Conservation (phyloP, 192 early-diverging fungal genomes). For the Phlyctochytrium bullatum region DNA sequence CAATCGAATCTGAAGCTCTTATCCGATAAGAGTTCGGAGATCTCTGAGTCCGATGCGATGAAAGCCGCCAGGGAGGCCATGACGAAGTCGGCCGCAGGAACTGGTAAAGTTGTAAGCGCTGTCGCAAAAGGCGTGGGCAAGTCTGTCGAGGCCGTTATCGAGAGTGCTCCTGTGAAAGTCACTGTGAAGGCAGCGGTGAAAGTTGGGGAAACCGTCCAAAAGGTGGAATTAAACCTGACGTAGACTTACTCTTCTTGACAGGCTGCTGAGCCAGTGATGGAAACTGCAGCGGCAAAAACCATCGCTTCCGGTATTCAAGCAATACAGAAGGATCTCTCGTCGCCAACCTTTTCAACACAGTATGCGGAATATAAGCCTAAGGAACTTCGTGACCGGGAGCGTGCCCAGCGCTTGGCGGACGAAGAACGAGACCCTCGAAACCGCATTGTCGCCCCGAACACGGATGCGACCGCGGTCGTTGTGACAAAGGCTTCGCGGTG, state of each 20-base stretch:
- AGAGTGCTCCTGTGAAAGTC: constrained; percentile 69
- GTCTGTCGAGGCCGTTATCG: constrained; percentile 35
- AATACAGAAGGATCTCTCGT: constrained; percentile 41
- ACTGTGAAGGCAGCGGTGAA: constrained; percentile 62
- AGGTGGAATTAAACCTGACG: constrained; percentile 22
- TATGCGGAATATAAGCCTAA: constrained; percentile 48
- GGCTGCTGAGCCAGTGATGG: constrained; percentile 55
- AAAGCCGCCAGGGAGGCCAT: constrained; percentile 73
- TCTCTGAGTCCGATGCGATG: constrained; percentile 83
- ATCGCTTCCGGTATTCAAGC: constrained; percentile 39
- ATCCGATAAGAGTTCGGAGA: constrained; percentile 74
- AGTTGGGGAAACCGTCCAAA: constrained; percentile 36
- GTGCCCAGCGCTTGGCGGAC: constrained; percentile 17
- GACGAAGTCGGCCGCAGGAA: constrained; percentile 28
- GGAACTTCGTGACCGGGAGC: constrained; percentile 37
- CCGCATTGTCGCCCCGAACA: constrained; percentile 34
- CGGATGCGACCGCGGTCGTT: constrained; percentile 22
- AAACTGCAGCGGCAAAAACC: constrained; percentile 50
- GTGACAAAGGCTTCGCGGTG: constrained; percentile 49
- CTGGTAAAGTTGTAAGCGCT: constrained; percentile 58
- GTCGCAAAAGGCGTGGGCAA: constrained; percentile 67
- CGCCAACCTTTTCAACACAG: constrained; percentile 17
- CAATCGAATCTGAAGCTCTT: constrained; percentile 89
- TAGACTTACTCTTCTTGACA: constrained; percentile 10
- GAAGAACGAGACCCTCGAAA: constrained; percentile 12